Evolutionary conservation across 345 rosid species (phyloP).

Genomic region (Pseudoturritis turrita): DNA sequence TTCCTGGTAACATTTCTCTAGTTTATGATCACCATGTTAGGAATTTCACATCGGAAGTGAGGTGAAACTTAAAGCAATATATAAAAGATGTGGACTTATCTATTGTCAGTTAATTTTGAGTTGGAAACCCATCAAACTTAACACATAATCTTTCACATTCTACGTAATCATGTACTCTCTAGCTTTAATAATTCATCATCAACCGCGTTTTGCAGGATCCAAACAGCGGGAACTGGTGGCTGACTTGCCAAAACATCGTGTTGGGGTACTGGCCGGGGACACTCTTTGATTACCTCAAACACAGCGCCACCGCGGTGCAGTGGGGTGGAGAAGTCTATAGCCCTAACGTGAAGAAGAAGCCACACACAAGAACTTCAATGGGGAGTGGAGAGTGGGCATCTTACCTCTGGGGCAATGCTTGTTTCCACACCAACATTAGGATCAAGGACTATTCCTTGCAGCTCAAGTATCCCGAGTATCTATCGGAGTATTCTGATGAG

Average conservation of each 20-base stretch:
- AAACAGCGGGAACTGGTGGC: constrained; percentile 41
- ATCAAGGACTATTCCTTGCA: constrained; percentile 33
- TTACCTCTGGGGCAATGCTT: neutral
- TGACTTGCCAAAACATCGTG: neutral
- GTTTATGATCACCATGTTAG: neutral
- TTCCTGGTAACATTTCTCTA: constrained; percentile 24
- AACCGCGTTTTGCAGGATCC: constrained; percentile 37
- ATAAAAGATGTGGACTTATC: too few species aligned
- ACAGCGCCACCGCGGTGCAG: constrained; percentile 35
- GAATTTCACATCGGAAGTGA: too few species aligned
- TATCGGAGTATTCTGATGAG: constrained; percentile 18
- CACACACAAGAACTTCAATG: constrained; percentile 46
- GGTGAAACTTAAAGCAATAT: too few species aligned
- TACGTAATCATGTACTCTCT: neutral
- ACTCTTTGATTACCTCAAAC: constrained; percentile 24
- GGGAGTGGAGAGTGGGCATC: constrained; percentile 38
- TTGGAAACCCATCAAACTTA: too few species aligned
- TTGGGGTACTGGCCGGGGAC: constrained; percentile 45
- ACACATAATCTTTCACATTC: too few species aligned
- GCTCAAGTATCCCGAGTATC: constrained; percentile 32
- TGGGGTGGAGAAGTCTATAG: constrained; percentile 60
- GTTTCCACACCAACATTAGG: constrained; percentile 31
- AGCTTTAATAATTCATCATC: neutral
- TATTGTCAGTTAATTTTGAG: too few species aligned
- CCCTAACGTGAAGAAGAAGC: constrained; percentile 30